Percentiles rank a stretch among this genome's conserved stretches.
Evolutionary conservation across 805 yeast species (phyloP).

Genomic region (Yamadazyma akitaensis): DNA sequence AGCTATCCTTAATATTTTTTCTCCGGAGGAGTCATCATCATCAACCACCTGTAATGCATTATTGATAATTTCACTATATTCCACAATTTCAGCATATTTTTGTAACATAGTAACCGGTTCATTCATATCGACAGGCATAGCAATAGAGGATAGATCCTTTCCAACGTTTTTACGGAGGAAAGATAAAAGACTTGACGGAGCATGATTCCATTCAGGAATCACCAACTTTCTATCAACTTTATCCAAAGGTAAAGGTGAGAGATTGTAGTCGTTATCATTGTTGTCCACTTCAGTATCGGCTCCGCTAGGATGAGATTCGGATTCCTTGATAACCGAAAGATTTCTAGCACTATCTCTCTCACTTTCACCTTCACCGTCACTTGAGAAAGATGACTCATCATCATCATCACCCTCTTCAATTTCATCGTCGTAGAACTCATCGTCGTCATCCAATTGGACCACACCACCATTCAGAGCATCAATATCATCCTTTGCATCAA

Average conservation of each 20-base stretch:
- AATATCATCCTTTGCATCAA: constrained; percentile 67
- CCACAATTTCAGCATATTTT: constrained; percentile 73
- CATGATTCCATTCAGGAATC: constrained; percentile 52
- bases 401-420: constrained; percentile 21
- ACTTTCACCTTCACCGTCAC: constrained; percentile 9
- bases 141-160: constrained; percentile 76
- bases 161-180: constrained; percentile 88
- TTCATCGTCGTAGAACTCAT: constrained; percentile 13
- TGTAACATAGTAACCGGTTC: constrained; percentile 88
- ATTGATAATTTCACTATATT: constrained; percentile 66
- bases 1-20: constrained; percentile 64
- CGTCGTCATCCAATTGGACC: constrained; percentile 38
- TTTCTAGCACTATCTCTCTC: constrained; percentile 11
- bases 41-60: constrained; percentile 51
- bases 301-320: constrained; percentile 1
- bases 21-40: constrained; percentile 42
- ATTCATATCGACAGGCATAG: constrained; percentile 93
- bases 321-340: constrained; percentile 7
- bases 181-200: constrained; percentile 81
- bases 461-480: constrained; percentile 50
- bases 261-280: constrained; percentile 28
- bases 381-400: constrained; percentile 18
- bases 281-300: constrained; percentile 11
- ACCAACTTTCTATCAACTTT: constrained; percentile 54
- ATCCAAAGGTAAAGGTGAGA: constrained; percentile 66